Evolutionary conservation across 352 stramenopile species (phyloP), one percentile per base, ranked within the genome.

Genomic region (Pythium utonaiense): DNA sequence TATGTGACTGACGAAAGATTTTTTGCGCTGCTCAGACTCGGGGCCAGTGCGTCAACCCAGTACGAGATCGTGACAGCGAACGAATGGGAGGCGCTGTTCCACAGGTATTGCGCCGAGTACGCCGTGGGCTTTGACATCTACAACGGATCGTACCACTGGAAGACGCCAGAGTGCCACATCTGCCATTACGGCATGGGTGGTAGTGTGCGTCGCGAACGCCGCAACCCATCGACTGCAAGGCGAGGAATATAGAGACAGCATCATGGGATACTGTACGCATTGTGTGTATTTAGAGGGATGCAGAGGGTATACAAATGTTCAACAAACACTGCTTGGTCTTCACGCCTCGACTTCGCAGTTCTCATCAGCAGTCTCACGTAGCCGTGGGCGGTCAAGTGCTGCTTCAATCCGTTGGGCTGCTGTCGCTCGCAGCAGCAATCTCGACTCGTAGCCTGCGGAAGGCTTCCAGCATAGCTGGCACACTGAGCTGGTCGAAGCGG

Each of bases 41-140:
- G 74, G 1, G 70, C 78, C 1, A 78, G 67, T 27, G 61, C 71
- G 19, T 75, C 83, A 8, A 84, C 73, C 22, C 80, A 92, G 65
- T 95, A 95, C 62, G 86, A 95, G 64, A 93, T 95, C 52, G 84
- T 95, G 50, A 93, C 86, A 8, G 73, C 74, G 28, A 68, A 55
- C 48, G 86, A 95, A 53, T 95, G 83, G 83, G 84, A 95, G 61
- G 80, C 82, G 28, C 62, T 95, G n/a, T 87, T 88, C 45, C 66
- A 87, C 36, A 69, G 74, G 3, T 91, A 91, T 64, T 93, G 80
- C 42, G 80, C 80, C 41, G 86, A 95, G 62, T 92, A 89, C 48
- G 73, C 82, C 6, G 79, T 95, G 2, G 84, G 86, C 1, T 95
- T 95, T 52, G 82, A 91, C 41, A 75, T 95, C 10, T 66, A 84